Evolutionary conservation across 2,329 filamentous ascomycete genomes (phyloP), one percentile per base, ranked within the genome.

Genomic region (Pseudogymnoascus sp.): DNA sequence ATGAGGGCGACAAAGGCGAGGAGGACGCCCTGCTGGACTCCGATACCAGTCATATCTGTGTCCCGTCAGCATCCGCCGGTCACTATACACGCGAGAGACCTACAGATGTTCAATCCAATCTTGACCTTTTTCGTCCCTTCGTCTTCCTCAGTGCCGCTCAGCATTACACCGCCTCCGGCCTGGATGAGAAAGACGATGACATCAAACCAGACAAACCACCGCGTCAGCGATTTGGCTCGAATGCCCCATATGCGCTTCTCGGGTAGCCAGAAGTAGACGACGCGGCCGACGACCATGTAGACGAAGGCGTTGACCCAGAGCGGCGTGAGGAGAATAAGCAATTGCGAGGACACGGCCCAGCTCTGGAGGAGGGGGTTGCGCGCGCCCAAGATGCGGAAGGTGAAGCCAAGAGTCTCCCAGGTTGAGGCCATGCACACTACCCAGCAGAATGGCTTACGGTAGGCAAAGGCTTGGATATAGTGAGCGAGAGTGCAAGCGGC

Each of bases 161-260:
- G 73, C 61, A 63, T 67, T 62, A 77, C 67, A 19, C 67, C 67
- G 15, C 76, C 77, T 26, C 73, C 74, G 12, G 68, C 71, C 65
- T 80, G 77, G 28, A 78, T 68, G 13, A 80, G 60, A 66, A 80
- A 80, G 12, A 74, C 75, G 18, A 75, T 35, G n/a, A 79, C 64
- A 63, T 79, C 77, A 33, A 78, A 69, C 68, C 74, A 74, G 7
- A 80, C 76, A 56, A 81, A 80, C 35, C 75, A 66, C 39, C 73
- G 72, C 12, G 76, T 74, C 61, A 80, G 71, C 15, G 69, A 69
- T 23, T 68, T 63, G 1, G 71, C 71, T n/a, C 64, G 63, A 34
- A 76, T 64, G 2, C 65, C 57, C 59, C 64, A 68, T 3, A 75
- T 67, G 64, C 66, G 70, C 66, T 65, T 71, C 8, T 72, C 69